These are phyloP conservation scores for Phytophthora vignae DNA, from an alignment of 352 stramenopile species.

Conservation along the genomic window DNA sequence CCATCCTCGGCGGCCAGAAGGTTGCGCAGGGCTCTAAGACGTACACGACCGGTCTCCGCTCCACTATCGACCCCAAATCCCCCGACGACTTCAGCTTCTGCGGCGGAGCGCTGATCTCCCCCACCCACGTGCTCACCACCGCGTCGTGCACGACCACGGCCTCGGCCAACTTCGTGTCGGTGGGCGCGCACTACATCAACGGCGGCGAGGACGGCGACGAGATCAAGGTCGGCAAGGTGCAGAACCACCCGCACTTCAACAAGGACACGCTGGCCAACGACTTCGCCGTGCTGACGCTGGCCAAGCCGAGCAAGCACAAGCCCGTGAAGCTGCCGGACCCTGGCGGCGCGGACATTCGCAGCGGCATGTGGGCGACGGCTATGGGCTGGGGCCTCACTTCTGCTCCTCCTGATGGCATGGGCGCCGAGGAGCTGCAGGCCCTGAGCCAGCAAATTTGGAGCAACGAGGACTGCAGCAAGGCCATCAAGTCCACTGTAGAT, in stretches of 20 bases:
- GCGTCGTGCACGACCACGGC: slow-evolving; percentile 18
- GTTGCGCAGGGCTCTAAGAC: slow-evolving; percentile 46
- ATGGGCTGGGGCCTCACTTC: slow-evolving; percentile 34
- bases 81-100: slow-evolving; percentile 33
- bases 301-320: slow-evolving; percentile 24
- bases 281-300: slow-evolving; percentile 45
- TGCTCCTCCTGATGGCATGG: slow-evolving; percentile 7
- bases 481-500: slow-evolving; percentile 23
- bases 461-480: slow-evolving; percentile 25
- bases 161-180: slow-evolving; percentile 29
- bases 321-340: slow-evolving; percentile 36
- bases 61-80: slow-evolving; percentile 29
- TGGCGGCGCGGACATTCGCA: slow-evolving; percentile 16
- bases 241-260: slow-evolving; percentile 50
- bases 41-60: slow-evolving; percentile 49
- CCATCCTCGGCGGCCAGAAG: slow-evolving; percentile 45
- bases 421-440: slow-evolving; percentile 21
- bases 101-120: slow-evolving; percentile 28
- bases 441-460: slow-evolving; percentile 17
- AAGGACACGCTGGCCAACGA: slow-evolving; percentile 35
- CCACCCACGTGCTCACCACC: slow-evolving; percentile 37
- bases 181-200: slow-evolving; percentile 43
- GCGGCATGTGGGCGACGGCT: slow-evolving; percentile 25
- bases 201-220: slow-evolving; percentile 34
- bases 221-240: slow-evolving; percentile 37